These are phyloP conservation scores for Oxalis stricta DNA, from an alignment of 441 rosid species.

Conservation along the genomic window DNA sequence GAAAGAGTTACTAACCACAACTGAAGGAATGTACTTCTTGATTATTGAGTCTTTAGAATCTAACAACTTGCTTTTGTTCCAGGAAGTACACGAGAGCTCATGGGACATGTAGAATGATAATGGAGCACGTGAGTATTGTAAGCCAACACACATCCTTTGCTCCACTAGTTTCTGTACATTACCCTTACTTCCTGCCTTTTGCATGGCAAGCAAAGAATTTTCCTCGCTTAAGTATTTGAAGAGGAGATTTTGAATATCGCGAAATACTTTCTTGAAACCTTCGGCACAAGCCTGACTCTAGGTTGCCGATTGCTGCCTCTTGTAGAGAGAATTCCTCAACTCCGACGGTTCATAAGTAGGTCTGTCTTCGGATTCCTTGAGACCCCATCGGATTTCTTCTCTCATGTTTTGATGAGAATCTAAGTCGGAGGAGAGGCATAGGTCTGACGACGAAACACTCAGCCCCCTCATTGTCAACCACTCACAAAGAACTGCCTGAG, in stretches of 20 bases:
- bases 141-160: slow-evolving; percentile 85
- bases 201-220: slow-evolving; percentile 71
- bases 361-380: slow-evolving; percentile 51
- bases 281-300: slow-evolving; percentile 66
- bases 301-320: slow-evolving; percentile 72
- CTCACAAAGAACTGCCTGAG: slow-evolving; percentile 84
- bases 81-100: slow-evolving; percentile 50
- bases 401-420: slow-evolving; percentile 42
- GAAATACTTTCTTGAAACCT: slow-evolving; percentile 61
- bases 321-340: slow-evolving; percentile 48
- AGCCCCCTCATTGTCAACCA: slow-evolving; percentile 80
- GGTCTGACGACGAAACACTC: slow-evolving; percentile 71
- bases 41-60: slow-evolving; percentile 26
- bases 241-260: slow-evolving; percentile 66
- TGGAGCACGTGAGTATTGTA: slow-evolving; percentile 74
- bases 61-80: slow-evolving; percentile 43
- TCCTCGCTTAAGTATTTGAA: slow-evolving; percentile 48
- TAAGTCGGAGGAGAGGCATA: slow-evolving; percentile 48
- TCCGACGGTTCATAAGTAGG: slow-evolving; percentile 59
- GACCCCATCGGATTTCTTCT: slow-evolving; percentile 54
- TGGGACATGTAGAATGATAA: slow-evolving; percentile 73
- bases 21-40: slow-evolving; percentile 58
- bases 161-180: slow-evolving; percentile 68
- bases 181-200: slow-evolving; percentile 93
- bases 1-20: slow-evolving; percentile 64